Evolutionary conservation across 2,329 filamentous ascomycete genomes (phyloP).

Genomic region (Ceratocystiopsis sp.): DNA sequence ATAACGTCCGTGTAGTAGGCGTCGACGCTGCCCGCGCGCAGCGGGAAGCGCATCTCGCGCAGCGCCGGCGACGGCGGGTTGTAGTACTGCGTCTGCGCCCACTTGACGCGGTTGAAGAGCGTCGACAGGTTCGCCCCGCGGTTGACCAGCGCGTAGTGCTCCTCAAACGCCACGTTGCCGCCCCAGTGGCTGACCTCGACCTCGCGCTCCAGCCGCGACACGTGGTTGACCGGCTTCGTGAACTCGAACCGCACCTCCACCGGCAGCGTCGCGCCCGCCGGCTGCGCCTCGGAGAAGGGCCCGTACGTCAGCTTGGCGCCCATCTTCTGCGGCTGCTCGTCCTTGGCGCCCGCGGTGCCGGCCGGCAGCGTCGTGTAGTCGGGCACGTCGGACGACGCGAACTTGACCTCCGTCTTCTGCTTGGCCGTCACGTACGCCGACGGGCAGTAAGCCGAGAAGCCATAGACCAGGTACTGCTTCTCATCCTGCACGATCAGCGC

Average conservation of each 20-base stretch:
- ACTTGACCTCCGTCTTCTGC: conserved; percentile 95
- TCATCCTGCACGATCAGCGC: conserved; percentile 69
- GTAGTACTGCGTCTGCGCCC: conserved; percentile 57
- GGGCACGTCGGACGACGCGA: conserved; percentile 58
- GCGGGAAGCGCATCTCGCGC: conserved; percentile 64
- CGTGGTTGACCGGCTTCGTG: conserved; percentile 75
- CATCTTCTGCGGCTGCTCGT: conserved; percentile 56
- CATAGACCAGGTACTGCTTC: conserved; percentile 71
- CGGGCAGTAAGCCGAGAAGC: conserved; percentile 69
- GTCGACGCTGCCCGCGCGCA: conserved; percentile 64
- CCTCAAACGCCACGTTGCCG: conserved; percentile 87
- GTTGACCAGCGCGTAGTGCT: conserved; percentile 79
- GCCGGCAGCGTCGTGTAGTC: conserved; percentile 66
- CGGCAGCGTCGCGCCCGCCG: conserved; percentile 57
- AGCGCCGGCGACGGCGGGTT: conserved; percentile 62
- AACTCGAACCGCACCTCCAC: conserved; percentile 84
- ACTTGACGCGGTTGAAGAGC: conserved; percentile 62
- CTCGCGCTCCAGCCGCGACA: conserved; percentile 68
- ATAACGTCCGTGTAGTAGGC: conserved; percentile 94
- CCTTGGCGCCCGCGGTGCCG: conserved; percentile 30
- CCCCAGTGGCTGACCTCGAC: conserved; percentile 97
- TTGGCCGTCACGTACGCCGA: conserved; percentile 75
- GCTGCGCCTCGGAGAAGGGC: conserved; percentile 57
- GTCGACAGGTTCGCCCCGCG: conserved; percentile 61
- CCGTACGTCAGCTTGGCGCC: conserved; percentile 81